Evolutionary conservation across 2,329 filamentous ascomycete genomes (phyloP).

Genomic region (Diaporthe velutina): DNA sequence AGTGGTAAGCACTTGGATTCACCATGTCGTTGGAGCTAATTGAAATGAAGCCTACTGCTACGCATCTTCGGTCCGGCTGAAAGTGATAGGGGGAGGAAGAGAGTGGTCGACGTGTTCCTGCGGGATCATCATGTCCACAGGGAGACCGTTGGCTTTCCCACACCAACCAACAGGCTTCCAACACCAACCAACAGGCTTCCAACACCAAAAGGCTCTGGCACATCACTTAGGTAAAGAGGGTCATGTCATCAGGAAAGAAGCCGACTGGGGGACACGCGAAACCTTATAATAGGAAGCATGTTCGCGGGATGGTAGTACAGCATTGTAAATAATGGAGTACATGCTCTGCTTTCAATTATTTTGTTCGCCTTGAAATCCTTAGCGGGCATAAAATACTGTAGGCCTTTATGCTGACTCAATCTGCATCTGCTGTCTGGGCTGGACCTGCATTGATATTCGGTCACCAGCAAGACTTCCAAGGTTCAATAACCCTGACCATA

Average conservation of each 20-base stretch:
- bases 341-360: neutral
- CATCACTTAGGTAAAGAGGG: neutral
- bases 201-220: neutral
- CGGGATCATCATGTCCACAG: constrained; percentile 1
- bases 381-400: neutral
- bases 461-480: no score
- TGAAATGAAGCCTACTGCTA: neutral
- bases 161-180: no score
- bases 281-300: neutral
- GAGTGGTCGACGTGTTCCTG: neutral
- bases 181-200: no score
- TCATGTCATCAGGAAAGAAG: constrained; percentile 9
- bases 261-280: neutral
- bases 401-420: neutral
- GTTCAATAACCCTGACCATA: neutral
- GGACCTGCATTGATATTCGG: neutral
- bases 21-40: neutral
- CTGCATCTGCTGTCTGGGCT: neutral
- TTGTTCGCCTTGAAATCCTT: neutral
- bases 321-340: neutral
- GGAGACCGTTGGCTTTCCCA: no score
- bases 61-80: neutral
- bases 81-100: no score
- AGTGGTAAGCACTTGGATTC: neutral
- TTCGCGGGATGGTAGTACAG: neutral